These are phyloP conservation scores for Trapa incisa DNA, from an alignment of 345 rosid genomes.

Conservation along the genomic window DNA sequence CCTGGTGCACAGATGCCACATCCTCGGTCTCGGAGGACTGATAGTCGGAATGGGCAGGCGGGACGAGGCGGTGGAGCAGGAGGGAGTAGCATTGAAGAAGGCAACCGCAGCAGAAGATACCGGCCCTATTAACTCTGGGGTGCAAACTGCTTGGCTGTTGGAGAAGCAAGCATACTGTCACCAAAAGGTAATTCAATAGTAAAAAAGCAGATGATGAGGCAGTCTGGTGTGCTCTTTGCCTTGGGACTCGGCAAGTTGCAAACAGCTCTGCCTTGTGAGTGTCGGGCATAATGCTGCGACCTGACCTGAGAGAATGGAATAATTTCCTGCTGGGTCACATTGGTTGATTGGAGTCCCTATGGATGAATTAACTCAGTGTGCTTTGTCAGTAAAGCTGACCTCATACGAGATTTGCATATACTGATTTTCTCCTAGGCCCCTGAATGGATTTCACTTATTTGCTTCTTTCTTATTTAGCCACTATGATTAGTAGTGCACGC, in stretches of 20 bases:
- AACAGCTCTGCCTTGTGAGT: neutral
- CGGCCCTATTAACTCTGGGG: conserved; percentile 50
- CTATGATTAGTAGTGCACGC: no score
- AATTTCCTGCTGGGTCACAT: neutral
- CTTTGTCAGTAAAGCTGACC: neutral
- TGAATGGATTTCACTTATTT: no score
- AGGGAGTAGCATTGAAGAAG: conserved; percentile 50
- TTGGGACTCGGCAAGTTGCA: neutral
- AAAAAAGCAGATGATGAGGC: no score
- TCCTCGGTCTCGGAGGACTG: conserved; percentile 59
- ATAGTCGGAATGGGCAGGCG: conserved; percentile 50
- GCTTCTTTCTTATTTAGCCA: no score
- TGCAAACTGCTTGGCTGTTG: no score
- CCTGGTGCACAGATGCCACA: conserved; percentile 81
- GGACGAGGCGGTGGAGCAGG: conserved; percentile 56
- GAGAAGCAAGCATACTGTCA: neutral
- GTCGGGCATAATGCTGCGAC: neutral
- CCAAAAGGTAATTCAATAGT: no score
- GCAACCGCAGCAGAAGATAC: conserved; percentile 64
- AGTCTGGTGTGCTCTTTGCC: no score
- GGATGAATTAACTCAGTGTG: neutral
- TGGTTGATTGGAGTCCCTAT: neutral
- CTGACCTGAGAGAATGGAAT: neutral
- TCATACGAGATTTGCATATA: neutral
- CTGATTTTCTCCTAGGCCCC: neutral